Conservation (phyloP, 352 stramenopile species). For the Globisporangium middletonii region DNA sequence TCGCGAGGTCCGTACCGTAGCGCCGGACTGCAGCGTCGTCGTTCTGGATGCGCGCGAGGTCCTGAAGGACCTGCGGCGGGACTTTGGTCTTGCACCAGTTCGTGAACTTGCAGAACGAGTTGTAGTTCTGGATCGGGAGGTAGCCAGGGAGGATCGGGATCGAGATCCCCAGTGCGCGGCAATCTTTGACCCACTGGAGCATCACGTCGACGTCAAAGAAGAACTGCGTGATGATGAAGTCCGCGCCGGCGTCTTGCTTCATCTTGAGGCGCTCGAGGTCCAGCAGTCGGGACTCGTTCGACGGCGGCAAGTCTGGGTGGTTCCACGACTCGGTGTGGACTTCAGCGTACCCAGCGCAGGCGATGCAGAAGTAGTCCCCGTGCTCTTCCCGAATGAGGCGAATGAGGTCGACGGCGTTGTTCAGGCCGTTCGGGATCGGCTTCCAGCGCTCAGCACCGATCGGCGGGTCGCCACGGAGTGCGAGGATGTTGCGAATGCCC, state of each 20-base stretch:
- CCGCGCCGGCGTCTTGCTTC: constrained; percentile 95
- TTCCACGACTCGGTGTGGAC: constrained; percentile 84
- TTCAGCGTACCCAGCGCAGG: constrained; percentile 97
- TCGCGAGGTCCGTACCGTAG: constrained; percentile 93
- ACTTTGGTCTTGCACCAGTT: constrained; percentile 97
- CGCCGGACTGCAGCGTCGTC: constrained; percentile 91
- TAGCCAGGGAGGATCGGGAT: constrained; percentile 96
- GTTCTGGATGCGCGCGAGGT: constrained; percentile 88
- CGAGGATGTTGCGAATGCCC: constrained; percentile 98
- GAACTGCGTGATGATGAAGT: constrained; percentile 99
- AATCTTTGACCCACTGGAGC: constrained; percentile 94
- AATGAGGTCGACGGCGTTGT: constrained; percentile 95
- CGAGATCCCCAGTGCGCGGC: constrained; percentile 87
- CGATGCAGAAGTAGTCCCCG: constrained; percentile 96
- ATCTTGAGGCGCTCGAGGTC: constrained; percentile 97
- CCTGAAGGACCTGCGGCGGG: constrained; percentile 73
- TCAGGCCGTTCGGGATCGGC: constrained; percentile 84
- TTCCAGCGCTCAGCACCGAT: constrained; percentile 87
- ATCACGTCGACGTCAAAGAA: constrained; percentile 98
- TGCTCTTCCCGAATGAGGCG: constrained; percentile 95
- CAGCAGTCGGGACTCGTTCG: constrained; percentile 55
- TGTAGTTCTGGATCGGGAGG: constrained; percentile 89
- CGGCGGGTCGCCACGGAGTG: constrained; percentile 94
- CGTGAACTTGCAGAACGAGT: constrained; percentile 97
- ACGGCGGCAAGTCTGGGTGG: constrained; percentile 75